A percentile compares a stretch with the other conserved stretches of the same genome.
Evolutionary conservation across 2,329 filamentous ascomycete genomes (phyloP).

Genomic region (Fusarium sp.): DNA sequence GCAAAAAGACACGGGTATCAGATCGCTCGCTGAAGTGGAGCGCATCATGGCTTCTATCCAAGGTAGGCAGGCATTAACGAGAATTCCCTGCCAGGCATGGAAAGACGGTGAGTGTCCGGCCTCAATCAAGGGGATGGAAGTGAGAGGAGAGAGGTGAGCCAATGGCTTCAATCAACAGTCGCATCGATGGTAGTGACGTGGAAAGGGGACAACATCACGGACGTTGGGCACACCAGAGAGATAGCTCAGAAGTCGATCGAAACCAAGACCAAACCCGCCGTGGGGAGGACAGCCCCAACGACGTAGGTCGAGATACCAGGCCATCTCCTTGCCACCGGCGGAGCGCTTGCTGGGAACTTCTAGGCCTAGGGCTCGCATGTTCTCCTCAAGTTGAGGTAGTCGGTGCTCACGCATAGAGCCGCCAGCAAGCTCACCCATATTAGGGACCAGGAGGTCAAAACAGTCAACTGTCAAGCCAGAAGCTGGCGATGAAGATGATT

Average conservation of each 20-base stretch:
- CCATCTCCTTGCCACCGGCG: conserved; percentile 59
- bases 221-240: conserved; percentile 85
- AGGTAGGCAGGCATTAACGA: conserved; percentile 51
- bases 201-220: conserved; percentile 88
- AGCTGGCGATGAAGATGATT: conserved; percentile 49
- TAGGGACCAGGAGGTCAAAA: conserved; percentile 90
- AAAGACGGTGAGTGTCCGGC: conserved; percentile 14
- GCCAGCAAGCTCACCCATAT: conserved; percentile 87
- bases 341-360: conserved; percentile 54
- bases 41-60: conserved; percentile 33
- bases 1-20: conserved; percentile 39
- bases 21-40: conserved; percentile 37
- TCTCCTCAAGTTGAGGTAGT: conserved; percentile 72
- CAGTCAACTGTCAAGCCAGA: conserved; percentile 78
- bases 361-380: conserved; percentile 79
- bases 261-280: conserved; percentile 90
- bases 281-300: conserved; percentile 93
- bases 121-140: not conserved
- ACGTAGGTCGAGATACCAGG: conserved; percentile 91
- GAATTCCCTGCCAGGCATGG: conserved; percentile 12
- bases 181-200: conserved; percentile 76
- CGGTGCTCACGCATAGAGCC: conserved; percentile 92
- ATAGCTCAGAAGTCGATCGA: conserved; percentile 88
- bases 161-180: conserved; percentile 61
- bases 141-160: conserved; percentile 6